Percentiles rank a stretch among this genome's conserved stretches.
These are phyloP conservation scores for Metschnikowia hibisci DNA, from an alignment of 805 yeast genomes.

Conservation along the genomic window DNA sequence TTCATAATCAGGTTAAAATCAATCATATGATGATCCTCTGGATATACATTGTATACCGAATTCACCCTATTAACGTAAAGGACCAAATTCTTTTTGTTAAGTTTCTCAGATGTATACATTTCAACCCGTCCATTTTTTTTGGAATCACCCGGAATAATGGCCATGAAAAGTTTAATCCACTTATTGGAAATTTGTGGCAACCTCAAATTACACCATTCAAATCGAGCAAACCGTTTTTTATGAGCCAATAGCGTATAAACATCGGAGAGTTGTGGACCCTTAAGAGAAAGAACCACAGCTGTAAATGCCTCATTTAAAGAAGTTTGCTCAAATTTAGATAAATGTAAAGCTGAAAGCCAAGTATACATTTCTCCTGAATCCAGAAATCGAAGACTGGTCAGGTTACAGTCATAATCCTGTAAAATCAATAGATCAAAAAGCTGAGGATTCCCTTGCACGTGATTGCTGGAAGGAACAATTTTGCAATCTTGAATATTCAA, in stretches of 20 bases:
- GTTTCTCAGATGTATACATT: conserved; percentile 48
- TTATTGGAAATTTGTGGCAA: conserved; percentile 55
- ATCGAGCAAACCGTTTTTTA: conserved; percentile 44
- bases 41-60: conserved; percentile 54
- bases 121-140: conserved; percentile 51
- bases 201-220: conserved; percentile 62
- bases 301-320: conserved; percentile 61
- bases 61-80: conserved; percentile 44
- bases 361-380: conserved; percentile 20
- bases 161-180: conserved; percentile 56
- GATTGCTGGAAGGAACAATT: conserved; percentile 14
- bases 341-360: conserved; percentile 48
- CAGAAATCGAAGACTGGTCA: conserved; percentile 24
- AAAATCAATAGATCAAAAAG: conserved; percentile 22
- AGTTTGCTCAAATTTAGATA: conserved; percentile 55
- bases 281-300: conserved; percentile 57
- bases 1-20: conserved; percentile 55
- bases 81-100: conserved; percentile 48
- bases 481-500: conserved; percentile 48
- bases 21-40: conserved; percentile 53
- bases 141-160: conserved; percentile 42
- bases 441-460: conserved; percentile 12
- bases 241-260: conserved; percentile 52
- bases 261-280: conserved; percentile 55
- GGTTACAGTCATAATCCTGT: conserved; percentile 28